Evolutionary conservation across 1,284 basidiomycete species (phyloP), one percentile per base, ranked within the genome.

Genomic region (Ceratobasidium sp.): DNA sequence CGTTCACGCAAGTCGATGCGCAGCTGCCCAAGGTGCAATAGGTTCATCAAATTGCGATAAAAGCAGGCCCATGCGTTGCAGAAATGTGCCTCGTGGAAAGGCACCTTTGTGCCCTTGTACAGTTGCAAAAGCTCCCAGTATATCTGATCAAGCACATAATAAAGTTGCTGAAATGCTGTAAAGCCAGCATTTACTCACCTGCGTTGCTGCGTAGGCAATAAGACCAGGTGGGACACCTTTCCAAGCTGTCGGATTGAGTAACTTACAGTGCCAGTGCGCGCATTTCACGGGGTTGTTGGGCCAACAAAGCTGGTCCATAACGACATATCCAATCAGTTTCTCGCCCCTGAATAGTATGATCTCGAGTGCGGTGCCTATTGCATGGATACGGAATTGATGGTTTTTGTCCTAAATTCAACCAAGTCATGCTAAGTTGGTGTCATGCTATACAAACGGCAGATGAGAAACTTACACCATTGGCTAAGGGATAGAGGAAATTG

Each of bases 301-400:
- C 39, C 44, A 42, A 23, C 63, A 64, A 13, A 64, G 33, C 20
- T 64, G 33, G 4, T 40, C 63, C 63, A 64, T 64, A 44, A 64
- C 40, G 5, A 64, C 63, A 3, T 42, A 12, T 6, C 63, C 39
- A 20, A 64, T 64, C 6, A 13, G 9, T 20, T 64, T 64, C 10
- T 20, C 28, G 12, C 33, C 40, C 39, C 23, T 42, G 63, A 64
- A 64, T 10, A 64, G 15, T 4, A 64, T 64, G 39, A 64, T 64
- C 33, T 64, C 39, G 3, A 64, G 63, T 42, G 33, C 63, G 44
- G 23, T 20, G 3, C 13, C 63, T 5, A 64, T 10, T 23, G 33
- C 23, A 18, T 42, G 20, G 18, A 64, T 40, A 20, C 63, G 44
- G n/a, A 64, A 64, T 5, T 64, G 44, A 12, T 42, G 4, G 39